These are phyloP conservation scores for Boletus bicolor DNA, from an alignment of 768 basidiomycete species.

Conservation along the genomic window DNA sequence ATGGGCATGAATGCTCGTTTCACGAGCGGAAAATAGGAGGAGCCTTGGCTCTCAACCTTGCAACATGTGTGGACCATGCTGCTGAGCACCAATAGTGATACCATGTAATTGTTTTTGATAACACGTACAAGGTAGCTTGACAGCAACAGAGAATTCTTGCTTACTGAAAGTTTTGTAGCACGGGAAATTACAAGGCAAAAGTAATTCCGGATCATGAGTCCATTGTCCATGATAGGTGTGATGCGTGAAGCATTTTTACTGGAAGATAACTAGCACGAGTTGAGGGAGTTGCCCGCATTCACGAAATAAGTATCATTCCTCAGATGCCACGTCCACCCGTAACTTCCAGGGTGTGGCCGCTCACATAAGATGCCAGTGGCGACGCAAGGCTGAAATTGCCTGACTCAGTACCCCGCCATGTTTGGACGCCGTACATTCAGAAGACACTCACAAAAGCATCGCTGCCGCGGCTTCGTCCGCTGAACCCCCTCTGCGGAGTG, in stretches of 20 bases:
- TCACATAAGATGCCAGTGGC: slow-evolving; percentile 75
- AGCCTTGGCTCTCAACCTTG: background rate
- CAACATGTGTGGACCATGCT: background rate
- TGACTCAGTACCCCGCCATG: slow-evolving; percentile 4
- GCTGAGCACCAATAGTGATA: background rate
- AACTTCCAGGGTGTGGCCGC: slow-evolving; percentile 80
- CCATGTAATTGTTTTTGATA: background rate
- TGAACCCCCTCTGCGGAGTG: slow-evolving; percentile 64
- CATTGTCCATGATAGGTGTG: background rate
- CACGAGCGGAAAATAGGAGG: background rate
- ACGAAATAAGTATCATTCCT: background rate
- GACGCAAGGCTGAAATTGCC: slow-evolving; percentile 57
- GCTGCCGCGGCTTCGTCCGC: slow-evolving; percentile 75
- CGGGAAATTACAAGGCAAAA: background rate
- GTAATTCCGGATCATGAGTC: background rate
- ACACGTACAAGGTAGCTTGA: background rate
- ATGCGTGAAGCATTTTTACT: background rate
- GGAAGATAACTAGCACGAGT: background rate
- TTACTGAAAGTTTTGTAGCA: background rate
- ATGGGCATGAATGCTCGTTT: slow-evolving; percentile 53
- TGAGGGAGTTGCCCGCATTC: background rate
- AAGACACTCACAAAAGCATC: slow-evolving; percentile 66
- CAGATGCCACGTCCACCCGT: slow-evolving; percentile 79
- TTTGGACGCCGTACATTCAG: background rate
- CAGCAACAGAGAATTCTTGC: background rate